Evolutionary conservation across 192 early-diverging fungal species (phyloP).

Genomic region (Coemansia javaensis): DNA sequence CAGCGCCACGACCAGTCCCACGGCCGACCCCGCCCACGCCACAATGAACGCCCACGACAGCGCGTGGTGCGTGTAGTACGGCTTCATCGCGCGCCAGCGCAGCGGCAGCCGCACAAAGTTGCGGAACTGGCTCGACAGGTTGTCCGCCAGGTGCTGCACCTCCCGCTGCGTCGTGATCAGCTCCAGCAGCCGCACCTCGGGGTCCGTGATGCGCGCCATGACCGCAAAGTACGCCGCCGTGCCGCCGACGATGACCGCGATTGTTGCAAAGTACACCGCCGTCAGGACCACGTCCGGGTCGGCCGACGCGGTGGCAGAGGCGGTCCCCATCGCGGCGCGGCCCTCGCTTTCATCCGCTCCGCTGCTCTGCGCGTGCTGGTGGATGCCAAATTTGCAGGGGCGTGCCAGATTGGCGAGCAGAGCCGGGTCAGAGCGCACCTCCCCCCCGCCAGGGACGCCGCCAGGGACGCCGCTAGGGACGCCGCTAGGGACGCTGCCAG

Average conservation of each 20-base stretch:
- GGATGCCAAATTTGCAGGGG: no score
- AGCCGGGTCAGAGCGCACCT: no score
- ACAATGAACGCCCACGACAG: conserved; percentile 50
- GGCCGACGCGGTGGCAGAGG: no score
- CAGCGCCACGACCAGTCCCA: conserved; percentile 25
- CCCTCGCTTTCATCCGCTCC: no score
- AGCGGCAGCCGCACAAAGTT: conserved; percentile 50
- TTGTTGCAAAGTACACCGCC: conserved; percentile 52
- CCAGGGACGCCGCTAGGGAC: no score
- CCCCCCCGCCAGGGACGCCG: no score
- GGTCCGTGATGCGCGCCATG: conserved; percentile 49
- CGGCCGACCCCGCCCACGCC: conserved; percentile 21
- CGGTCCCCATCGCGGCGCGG: no score
- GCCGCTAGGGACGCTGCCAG: no score
- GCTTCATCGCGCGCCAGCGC: conserved; percentile 50
- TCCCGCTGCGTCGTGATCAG: conserved; percentile 58
- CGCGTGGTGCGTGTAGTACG: conserved; percentile 47
- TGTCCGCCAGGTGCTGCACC: conserved; percentile 57
- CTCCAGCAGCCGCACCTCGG: conserved; percentile 51
- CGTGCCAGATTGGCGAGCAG: no score
- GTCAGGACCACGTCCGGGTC: conserved; percentile 47
- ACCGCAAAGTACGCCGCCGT: conserved; percentile 54
- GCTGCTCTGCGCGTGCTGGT: no score
- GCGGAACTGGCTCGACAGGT: conserved; percentile 51
- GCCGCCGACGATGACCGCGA: conserved; percentile 42